Base-by-base conservation (phyloP, 2,329 filamentous ascomycete species). In the Lecanosticta acicola region DNA sequence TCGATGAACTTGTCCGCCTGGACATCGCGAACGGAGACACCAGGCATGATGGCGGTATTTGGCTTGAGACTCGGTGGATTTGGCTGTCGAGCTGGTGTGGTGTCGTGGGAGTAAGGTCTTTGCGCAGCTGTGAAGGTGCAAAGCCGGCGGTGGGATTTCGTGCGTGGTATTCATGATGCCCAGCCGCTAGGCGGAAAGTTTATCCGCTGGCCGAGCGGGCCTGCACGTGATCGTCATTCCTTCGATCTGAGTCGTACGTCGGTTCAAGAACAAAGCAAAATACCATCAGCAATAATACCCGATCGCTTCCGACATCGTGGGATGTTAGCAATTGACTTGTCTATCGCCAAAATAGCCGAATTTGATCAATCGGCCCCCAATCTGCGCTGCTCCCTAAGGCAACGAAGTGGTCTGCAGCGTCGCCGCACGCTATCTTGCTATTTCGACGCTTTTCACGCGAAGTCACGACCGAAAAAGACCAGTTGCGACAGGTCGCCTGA, bases 1-100 rank as follows among this genome's bases (percentile, higher is more conserved):
- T 78, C 74, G 76, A 93, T 90, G 80, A 93, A 93, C 78, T 90
- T 87, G 73, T 89, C 85, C 74, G 86, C 84, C 80, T 87, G 84
- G 71, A 90, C 85, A 77, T 90, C 86, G 76, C 85, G 85, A 75
- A 91, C 86, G 66, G 77, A 80, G 71, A 87, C 79, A 73, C 85
- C 86, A 73, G 84, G 74, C 86, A 90, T 90, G 71, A 78, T 88
- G 76, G 76, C 77, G 78, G 77, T 58, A 48, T 44, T 48, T 33
- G 50, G 24, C 5, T 29, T 29, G 24, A 29, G 24, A 11, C 24
- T 29, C 24, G 24, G 24, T 5, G 11, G 24, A 11, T 29, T 29
- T 5, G 24, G n/a, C n/a, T 44, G 47, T 32, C 32, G 40, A 36
- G 45, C 46, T 39, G 42, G 49, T 39, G 19, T 43, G 16, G 38